These are phyloP conservation scores for Gliomastix tumulicola DNA, from an alignment of 2,329 filamentous ascomycete species.

Conservation along the genomic window DNA sequence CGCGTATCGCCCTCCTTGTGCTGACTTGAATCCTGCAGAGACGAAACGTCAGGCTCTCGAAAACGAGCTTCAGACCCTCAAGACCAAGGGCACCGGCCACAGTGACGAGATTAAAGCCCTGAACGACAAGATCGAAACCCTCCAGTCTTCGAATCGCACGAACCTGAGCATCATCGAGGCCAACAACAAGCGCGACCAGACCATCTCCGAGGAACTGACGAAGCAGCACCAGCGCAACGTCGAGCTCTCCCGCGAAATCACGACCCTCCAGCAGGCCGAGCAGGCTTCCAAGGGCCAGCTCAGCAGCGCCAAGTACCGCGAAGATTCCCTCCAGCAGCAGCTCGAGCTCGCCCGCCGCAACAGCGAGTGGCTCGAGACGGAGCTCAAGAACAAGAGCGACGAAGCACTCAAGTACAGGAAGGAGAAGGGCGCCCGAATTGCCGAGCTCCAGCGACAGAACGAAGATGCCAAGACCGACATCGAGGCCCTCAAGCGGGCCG, in stretches of 20 bases:
- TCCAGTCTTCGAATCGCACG: slow-evolving; percentile 90
- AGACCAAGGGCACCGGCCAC: slow-evolving; percentile 66
- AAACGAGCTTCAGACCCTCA: slow-evolving; percentile 72
- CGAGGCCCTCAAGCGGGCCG: slow-evolving; percentile 71
- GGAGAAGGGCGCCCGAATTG: slow-evolving; percentile 85
- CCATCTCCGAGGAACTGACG: slow-evolving; percentile 77
- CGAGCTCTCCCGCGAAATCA: slow-evolving; percentile 75
- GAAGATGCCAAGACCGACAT: slow-evolving; percentile 76
- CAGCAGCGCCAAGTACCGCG: slow-evolving; percentile 79
- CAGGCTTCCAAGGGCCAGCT: slow-evolving; percentile 76
- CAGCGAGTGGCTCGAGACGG: slow-evolving; percentile 87
- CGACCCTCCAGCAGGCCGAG: slow-evolving; percentile 72
- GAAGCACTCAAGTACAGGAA: slow-evolving; percentile 89
- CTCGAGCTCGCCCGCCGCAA: slow-evolving; percentile 82
- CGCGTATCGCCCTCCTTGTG: slow-evolving; percentile 6
- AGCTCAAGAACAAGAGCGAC: slow-evolving; percentile 81
- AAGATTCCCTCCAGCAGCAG: slow-evolving; percentile 86
- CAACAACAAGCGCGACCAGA: slow-evolving; percentile 81
- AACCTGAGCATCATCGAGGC: slow-evolving; percentile 83
- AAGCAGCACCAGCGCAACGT: slow-evolving; percentile 84
- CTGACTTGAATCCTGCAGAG: slow-evolving; percentile 44
- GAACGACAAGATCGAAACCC: slow-evolving; percentile 73
- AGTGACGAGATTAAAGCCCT: slow-evolving; percentile 70
- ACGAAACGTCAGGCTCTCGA: slow-evolving; percentile 68
- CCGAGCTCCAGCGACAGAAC: slow-evolving; percentile 79